Evolutionary conservation across 768 basidiomycete genomes (phyloP).

Genomic region (Leucogyrophana mollusca): DNA sequence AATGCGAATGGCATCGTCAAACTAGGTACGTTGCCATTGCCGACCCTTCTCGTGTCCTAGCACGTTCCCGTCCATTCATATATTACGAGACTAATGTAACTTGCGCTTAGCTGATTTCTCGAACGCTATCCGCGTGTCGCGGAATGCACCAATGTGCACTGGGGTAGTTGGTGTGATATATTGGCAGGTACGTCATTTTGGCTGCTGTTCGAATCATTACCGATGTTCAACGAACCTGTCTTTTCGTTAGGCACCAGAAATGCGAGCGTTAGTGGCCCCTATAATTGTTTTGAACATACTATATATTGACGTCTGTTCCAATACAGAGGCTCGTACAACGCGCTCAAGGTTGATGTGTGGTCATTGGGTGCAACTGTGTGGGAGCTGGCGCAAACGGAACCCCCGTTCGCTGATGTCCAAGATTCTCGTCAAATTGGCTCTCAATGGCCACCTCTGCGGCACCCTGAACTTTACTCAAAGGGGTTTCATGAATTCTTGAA

Average conservation of each 20-base stretch:
- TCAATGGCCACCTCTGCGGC: conserved; percentile 62
- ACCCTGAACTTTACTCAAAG: conserved; percentile 61
- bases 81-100: too few species aligned
- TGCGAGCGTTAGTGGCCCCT: conserved; percentile 61
- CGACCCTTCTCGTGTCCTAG: not conserved
- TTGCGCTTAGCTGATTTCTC: conserved; percentile 83
- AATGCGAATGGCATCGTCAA: conserved; percentile 71
- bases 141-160: conserved; percentile 46
- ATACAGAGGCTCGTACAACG: conserved; percentile 66
- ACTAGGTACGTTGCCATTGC: conserved; percentile 49
- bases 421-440: conserved; percentile 45
- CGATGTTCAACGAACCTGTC: not conserved
- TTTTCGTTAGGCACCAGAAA: conserved; percentile 59
- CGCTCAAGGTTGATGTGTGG: conserved; percentile 77
- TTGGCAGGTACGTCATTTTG: conserved; percentile 60
- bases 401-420: conserved; percentile 65
- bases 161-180: conserved; percentile 72
- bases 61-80: not conserved
- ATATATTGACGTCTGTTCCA: too few species aligned
- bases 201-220: not conserved
- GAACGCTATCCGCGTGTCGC: conserved; percentile 60
- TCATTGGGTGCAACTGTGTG: conserved; percentile 81
- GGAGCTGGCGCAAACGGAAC: conserved; percentile 76
- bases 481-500: conserved; percentile 73
- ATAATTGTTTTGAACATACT: too few species aligned